Evolutionary conservation across 371 early-diverging fungal genomes (phyloP).

Genomic region (Mucor piriformis): DNA sequence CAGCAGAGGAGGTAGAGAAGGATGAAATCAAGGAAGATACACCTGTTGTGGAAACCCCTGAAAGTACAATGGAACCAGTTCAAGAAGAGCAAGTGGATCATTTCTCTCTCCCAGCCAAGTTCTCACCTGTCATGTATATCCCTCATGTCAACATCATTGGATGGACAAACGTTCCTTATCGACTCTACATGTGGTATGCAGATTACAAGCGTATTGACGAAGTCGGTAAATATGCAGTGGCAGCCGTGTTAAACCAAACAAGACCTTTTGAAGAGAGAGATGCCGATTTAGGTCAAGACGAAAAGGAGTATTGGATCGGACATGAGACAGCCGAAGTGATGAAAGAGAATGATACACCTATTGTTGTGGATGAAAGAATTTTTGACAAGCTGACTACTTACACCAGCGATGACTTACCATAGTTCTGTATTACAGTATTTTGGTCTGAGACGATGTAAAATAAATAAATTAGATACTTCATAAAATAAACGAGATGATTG

Average conservation of each 20-base stretch:
- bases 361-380: slow-evolving; percentile 44
- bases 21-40: not conserved
- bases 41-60: not conserved
- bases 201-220: slow-evolving; percentile 63
- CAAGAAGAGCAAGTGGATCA: slow-evolving; percentile 22
- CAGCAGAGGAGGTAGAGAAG: not conserved
- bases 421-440: not conserved
- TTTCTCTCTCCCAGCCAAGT: slow-evolving; percentile 52
- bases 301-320: slow-evolving; percentile 57
- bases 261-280: slow-evolving; percentile 52
- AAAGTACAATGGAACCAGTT: not conserved
- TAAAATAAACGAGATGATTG: no score
- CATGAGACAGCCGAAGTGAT: slow-evolving; percentile 43
- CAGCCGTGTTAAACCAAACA: slow-evolving; percentile 59
- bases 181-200: slow-evolving; percentile 61
- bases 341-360: slow-evolving; percentile 36
- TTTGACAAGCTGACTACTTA: slow-evolving; percentile 39
- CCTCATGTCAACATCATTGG: slow-evolving; percentile 70
- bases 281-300: slow-evolving; percentile 56
- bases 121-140: slow-evolving; percentile 67
- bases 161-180: slow-evolving; percentile 66
- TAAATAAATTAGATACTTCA: no score
- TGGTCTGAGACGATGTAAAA: no score
- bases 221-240: slow-evolving; percentile 58
- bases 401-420: slow-evolving; percentile 33